phyloP scores from a whole-genome alignment of 306 rosid genomes.

The Cicer arietinum region DNA sequence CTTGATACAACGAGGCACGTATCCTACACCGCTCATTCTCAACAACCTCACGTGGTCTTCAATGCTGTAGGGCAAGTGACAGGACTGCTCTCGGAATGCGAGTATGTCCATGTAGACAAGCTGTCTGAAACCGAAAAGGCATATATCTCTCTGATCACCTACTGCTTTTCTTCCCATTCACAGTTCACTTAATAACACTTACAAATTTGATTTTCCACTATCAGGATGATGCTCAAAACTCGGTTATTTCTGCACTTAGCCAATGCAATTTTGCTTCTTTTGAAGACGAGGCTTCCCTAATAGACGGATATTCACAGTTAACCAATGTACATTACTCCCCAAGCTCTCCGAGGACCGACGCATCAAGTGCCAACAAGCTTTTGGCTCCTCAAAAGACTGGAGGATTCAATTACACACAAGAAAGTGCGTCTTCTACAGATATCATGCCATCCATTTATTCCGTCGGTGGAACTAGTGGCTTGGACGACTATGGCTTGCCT shows the following conservation, averaged over 20 bases:
- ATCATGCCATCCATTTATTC: constrained; percentile 79
- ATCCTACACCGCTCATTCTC: constrained; percentile 59
- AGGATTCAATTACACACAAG: constrained; percentile 67
- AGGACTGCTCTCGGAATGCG: constrained; percentile 72
- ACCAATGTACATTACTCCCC: constrained; percentile 53
- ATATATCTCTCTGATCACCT: constrained; percentile 51
- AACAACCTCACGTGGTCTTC: constrained; percentile 78
- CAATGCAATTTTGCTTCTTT: constrained; percentile 57
- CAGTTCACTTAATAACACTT: constrained; percentile 31
- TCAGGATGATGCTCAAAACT: constrained; percentile 77
- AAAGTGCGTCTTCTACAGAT: constrained; percentile 74
- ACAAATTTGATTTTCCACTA: constrained; percentile 38
- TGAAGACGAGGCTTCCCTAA: constrained; percentile 74
- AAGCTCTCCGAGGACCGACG: constrained; percentile 65
- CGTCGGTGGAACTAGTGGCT: constrained; percentile 58
- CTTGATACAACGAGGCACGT: constrained; percentile 58
- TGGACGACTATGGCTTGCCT: constrained; percentile 77
- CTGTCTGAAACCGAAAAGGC: constrained; percentile 87
- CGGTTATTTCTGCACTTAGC: constrained; percentile 68
- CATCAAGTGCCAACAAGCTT: constrained; percentile 69
- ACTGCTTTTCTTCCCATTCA: constrained; percentile 21
- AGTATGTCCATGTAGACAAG: constrained; percentile 68
- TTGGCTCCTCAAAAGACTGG: constrained; percentile 61
- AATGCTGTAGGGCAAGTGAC: constrained; percentile 83
- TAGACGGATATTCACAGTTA: constrained; percentile 55